Percentiles rank a stretch among this genome's conserved stretches.
These are phyloP conservation scores for Noccaea bulbosa DNA, from an alignment of 345 rosid species.

Conservation along the genomic window DNA sequence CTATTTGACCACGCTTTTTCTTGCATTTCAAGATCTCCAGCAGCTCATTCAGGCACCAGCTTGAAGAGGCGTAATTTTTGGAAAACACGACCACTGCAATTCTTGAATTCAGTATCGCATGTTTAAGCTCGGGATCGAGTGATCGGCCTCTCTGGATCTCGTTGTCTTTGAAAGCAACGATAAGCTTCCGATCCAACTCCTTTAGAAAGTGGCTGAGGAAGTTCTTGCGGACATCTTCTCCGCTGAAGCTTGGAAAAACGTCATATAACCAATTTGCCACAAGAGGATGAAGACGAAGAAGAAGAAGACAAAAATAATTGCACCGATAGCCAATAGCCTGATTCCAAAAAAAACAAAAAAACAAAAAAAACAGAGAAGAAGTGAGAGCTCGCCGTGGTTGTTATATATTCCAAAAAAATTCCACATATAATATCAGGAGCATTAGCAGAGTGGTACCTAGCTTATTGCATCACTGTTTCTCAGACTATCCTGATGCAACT, in stretches of 20 bases:
- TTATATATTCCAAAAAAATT: no score
- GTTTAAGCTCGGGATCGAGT: background rate
- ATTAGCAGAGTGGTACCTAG: background rate
- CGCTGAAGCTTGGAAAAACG: slow-evolving; percentile 20
- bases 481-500: background rate
- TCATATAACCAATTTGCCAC: background rate
- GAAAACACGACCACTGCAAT: background rate
- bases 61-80: background rate
- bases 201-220: slow-evolving; percentile 17
- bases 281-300: background rate
- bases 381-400: no score
- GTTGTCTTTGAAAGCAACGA: background rate
- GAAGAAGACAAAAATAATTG: background rate
- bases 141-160: slow-evolving; percentile 10
- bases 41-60: slow-evolving; percentile 22
- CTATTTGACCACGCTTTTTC: background rate
- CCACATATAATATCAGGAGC: no score
- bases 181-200: slow-evolving; percentile 1
- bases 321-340: no score
- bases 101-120: background rate
- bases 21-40: slow-evolving; percentile 7
- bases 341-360: no score
- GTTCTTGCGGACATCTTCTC: background rate
- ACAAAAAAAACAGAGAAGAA: no score
- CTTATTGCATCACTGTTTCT: background rate